phyloP scores from a whole-genome alignment of 768 basidiomycete genomes.

The Suillus subaureus region DNA sequence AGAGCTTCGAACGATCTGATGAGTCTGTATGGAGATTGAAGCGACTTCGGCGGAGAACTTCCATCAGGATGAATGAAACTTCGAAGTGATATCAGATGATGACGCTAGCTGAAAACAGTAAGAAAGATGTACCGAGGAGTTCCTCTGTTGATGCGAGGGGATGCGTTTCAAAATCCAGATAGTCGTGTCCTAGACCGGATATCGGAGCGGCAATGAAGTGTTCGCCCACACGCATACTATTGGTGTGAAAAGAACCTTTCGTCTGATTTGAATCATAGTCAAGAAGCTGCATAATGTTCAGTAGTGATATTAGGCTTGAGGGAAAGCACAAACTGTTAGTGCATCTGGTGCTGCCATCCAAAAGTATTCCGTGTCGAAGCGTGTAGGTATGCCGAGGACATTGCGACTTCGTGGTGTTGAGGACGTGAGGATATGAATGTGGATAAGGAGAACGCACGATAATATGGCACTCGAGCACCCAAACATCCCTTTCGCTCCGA shows the following conservation, averaged over 20 bases:
- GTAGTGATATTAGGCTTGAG: conserved; percentile 6
- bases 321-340: conserved; percentile 44
- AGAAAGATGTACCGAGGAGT: conserved; percentile 44
- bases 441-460: conserved; percentile 40
- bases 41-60: conserved; percentile 61
- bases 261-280: conserved; percentile 52
- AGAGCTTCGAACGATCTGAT: conserved; percentile 50
- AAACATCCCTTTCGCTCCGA: conserved; percentile 56
- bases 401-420: conserved; percentile 46
- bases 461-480: conserved; percentile 56
- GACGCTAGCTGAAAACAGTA: not conserved
- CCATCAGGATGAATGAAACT: conserved; percentile 69
- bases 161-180: conserved; percentile 57
- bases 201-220: conserved; percentile 52
- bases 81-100: not conserved
- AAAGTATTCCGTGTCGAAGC: conserved; percentile 62
- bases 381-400: conserved; percentile 58
- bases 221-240: conserved; percentile 46
- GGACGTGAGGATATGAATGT: conserved; percentile 6
- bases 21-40: conserved; percentile 52
- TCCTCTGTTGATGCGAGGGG: conserved; percentile 51
- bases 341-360: conserved; percentile 61
- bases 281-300: conserved; percentile 41
- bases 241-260: conserved; percentile 54
- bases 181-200: conserved; percentile 55